Conservation (phyloP, 2,329 filamentous ascomycete genomes). For the Thielaviopsis euricoi region DNA sequence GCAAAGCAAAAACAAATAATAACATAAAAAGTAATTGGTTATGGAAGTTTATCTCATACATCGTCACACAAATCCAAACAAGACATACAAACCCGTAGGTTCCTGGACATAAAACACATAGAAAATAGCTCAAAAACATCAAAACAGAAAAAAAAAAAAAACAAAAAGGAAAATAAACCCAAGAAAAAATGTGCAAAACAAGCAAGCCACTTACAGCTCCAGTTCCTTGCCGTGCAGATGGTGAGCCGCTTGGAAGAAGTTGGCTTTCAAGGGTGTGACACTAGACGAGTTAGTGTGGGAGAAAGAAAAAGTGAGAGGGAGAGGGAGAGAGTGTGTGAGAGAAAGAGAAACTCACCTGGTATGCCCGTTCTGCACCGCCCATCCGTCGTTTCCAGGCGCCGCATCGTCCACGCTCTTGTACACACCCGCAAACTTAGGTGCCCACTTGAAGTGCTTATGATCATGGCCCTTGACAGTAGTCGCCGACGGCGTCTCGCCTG, state of each 20-base stretch:
- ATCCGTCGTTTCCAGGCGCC: slow-evolving; percentile 74
- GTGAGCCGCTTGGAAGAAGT: slow-evolving; percentile 64
- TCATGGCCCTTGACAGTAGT: slow-evolving; percentile 33
- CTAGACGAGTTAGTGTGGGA: slow-evolving; percentile 26
- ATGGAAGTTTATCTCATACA: background rate
- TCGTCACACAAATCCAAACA: background rate
- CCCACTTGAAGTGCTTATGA: slow-evolving; percentile 91
- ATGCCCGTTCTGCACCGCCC: slow-evolving; percentile 74
- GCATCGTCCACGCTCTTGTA: slow-evolving; percentile 72
- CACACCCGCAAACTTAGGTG: slow-evolving; percentile 72
- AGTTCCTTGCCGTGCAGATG: slow-evolving; percentile 54
- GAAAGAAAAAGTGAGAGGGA: slow-evolving; percentile 2
- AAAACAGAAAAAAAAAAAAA: slow-evolving; percentile 1
- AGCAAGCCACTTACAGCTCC: slow-evolving; percentile 53
- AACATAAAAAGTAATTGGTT: too few relatives aligned
- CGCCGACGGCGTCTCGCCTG: slow-evolving; percentile 14
- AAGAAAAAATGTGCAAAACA: background rate
- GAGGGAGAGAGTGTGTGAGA: slow-evolving; percentile 1
- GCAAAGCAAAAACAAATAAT: background rate
- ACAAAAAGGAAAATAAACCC: too few relatives aligned
- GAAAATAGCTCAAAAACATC: slow-evolving; percentile 7
- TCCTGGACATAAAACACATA: background rate
- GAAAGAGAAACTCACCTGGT: slow-evolving; percentile 47
- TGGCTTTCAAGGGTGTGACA: slow-evolving; percentile 79
- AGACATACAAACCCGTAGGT: background rate